These are phyloP conservation scores for Syzygium aqueum DNA, from an alignment of 345 rosid species.

Conservation along the genomic window DNA sequence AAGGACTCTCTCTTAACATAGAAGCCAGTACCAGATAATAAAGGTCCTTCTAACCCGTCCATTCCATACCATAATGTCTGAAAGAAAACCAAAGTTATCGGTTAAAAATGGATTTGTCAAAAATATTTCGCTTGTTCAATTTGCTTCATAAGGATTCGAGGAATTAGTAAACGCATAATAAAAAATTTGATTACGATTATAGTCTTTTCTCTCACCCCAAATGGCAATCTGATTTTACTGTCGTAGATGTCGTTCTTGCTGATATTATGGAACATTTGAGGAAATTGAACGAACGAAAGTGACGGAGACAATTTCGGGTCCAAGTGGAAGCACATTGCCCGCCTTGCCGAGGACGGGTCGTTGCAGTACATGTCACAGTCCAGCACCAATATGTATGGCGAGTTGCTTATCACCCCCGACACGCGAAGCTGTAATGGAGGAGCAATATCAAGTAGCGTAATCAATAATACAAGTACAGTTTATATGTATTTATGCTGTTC, in stretches of 20 bases:
- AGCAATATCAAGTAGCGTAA: neutral
- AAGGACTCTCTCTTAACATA: constrained; percentile 31
- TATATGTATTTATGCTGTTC: neutral
- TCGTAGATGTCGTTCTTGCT: constrained; percentile 38
- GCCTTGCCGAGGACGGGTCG: constrained; percentile 34
- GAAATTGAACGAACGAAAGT: constrained; percentile 33
- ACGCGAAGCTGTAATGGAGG: constrained; percentile 30
- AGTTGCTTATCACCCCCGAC: constrained; percentile 34
- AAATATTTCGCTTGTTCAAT: neutral
- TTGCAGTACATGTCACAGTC: constrained; percentile 49
- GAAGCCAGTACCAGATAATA: constrained; percentile 26
- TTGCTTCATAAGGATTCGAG: neutral
- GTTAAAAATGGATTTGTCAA: neutral
- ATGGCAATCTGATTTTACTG: constrained; percentile 5
- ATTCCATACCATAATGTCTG: constrained; percentile 9
- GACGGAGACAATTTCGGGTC: constrained; percentile 20
- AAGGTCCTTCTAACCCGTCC: constrained; percentile 31
- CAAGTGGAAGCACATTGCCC: constrained; percentile 31
- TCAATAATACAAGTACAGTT: neutral
- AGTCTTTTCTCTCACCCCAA: constrained; percentile 14
- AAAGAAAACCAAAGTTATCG: neutral
- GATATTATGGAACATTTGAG: constrained; percentile 25
- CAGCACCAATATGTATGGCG: constrained; percentile 24
- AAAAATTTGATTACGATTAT: neutral
- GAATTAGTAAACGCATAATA: neutral